These are phyloP conservation scores for Pestalotiopsis sp. DNA, from an alignment of 2,329 filamentous ascomycete genomes.

Conservation along the genomic window DNA sequence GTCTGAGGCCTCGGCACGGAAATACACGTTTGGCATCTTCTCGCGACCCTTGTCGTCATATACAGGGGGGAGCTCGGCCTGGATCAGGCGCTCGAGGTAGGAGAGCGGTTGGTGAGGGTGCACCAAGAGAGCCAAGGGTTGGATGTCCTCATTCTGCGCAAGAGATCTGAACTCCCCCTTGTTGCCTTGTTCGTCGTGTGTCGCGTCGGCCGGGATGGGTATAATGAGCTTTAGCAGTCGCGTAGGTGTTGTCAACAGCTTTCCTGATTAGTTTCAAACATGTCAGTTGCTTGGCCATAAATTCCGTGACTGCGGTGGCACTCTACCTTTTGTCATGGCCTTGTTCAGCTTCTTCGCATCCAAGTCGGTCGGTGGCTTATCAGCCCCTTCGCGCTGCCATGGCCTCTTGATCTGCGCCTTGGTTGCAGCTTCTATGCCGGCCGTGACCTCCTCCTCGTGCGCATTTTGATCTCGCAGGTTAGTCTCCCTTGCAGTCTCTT, in stretches of 20 bases:
- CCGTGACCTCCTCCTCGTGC: constrained; percentile 32
- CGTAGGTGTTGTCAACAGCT: constrained; percentile 70
- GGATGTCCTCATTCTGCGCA: constrained; percentile 67
- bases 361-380: constrained; percentile 54
- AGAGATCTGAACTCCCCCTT: constrained; percentile 31
- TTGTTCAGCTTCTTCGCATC: constrained; percentile 39
- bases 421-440: constrained; percentile 40
- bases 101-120: constrained; percentile 90
- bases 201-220: constrained; percentile 57
- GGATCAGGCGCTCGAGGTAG: constrained; percentile 85
- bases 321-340: constrained; percentile 64
- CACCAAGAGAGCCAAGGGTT: constrained; percentile 80
- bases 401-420: constrained; percentile 57
- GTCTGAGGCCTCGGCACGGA: constrained; percentile 75
- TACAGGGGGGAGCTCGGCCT: constrained; percentile 78
- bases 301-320: background rate
- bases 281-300: background rate
- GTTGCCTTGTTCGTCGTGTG: constrained; percentile 52
- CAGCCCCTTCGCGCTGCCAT: constrained; percentile 63
- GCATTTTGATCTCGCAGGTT: constrained; percentile 27
- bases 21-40: constrained; percentile 72
- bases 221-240: constrained; percentile 71
- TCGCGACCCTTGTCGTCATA: constrained; percentile 63
- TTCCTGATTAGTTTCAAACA: constrained; percentile 45
- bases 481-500: constrained; percentile 26